Evolutionary conservation across 495 filamentous ascomycete species (phyloP), one percentile per base, ranked within the genome.

Genomic region (Annulohypoxylon stygium): DNA sequence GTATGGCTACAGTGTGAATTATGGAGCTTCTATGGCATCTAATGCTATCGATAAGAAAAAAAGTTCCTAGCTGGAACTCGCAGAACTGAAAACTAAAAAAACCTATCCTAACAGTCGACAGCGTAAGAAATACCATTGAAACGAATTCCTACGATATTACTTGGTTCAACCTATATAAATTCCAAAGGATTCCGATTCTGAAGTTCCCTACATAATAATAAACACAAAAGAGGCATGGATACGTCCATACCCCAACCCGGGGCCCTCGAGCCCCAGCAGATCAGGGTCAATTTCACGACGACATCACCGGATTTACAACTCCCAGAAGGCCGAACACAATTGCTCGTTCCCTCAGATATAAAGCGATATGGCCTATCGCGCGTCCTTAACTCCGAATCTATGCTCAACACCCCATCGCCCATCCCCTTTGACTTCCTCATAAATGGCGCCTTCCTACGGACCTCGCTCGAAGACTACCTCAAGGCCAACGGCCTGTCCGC

Each of bases 381-480:
- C 34, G 88, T 99, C 70, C 92, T 98, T 69, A 99, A 99, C 83
- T 94, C 92, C 71, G 85, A 86, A 77, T 86, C 84, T 16, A 91
- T 98, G 75, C 89, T 98, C 65, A 83, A 90, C 67, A 92, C 90
- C 36, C 84, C 90, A 47, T 87, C 90, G 48, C 92, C 95, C 12
- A 88, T 97, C 41, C 96, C 96, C 30, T 93, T 99, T 83, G 97
- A 99, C 80, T 98, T 99, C 85, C 87, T 99, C 69, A 89, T 97
- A 81, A 93, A 95, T 75, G 96, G 97, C 75, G 89, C 90, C 71
- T 97, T 97, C 81, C 88, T 99, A 26, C 91, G 93, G 45, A 92
- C 93, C 26, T 93, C 91, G 36, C 87, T 99, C 71, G 93, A 97
- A 76, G 90, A 97, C 75, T 97, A 96, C 82, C 88, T 99, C 58